These are phyloP conservation scores for Alternaria longipes DNA, from an alignment of 2,329 filamentous ascomycete genomes.

Conservation along the genomic window DNA sequence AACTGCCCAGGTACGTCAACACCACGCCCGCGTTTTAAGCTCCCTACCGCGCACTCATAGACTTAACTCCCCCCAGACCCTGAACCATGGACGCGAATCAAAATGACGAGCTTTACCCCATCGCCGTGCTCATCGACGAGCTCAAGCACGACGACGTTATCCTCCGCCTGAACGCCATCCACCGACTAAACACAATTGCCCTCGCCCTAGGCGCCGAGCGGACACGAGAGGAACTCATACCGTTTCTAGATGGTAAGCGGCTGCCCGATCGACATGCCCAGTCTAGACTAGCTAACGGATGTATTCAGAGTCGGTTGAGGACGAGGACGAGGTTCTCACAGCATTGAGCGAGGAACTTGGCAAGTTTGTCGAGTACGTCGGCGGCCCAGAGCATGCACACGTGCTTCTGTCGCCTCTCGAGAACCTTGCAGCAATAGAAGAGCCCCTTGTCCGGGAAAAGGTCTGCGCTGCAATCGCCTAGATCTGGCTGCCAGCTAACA, in stretches of 20 bases:
- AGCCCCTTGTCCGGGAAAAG: constrained; percentile 97
- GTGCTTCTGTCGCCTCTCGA: constrained; percentile 96
- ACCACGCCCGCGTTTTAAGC: constrained; percentile 35
- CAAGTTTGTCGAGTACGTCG: constrained; percentile 96
- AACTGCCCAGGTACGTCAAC: constrained; percentile 50
- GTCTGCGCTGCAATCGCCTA: constrained; percentile 57
- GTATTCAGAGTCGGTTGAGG: constrained; percentile 89
- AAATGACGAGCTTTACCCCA: constrained; percentile 99
- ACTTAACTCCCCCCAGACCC: constrained; percentile 38
- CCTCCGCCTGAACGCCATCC: constrained; percentile 96
- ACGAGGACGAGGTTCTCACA: constrained; percentile 97
- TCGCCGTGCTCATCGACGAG: constrained; percentile 99
- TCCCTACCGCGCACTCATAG: constrained; percentile 31
- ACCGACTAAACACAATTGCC: constrained; percentile 96
- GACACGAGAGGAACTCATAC: constrained; percentile 97
- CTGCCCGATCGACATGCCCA: neutral
- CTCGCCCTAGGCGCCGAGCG: constrained; percentile 94
- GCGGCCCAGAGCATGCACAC: constrained; percentile 91
- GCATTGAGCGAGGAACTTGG: constrained; percentile 97
- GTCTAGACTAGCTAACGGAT: constrained; percentile 43
- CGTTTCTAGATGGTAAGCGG: constrained; percentile 93
- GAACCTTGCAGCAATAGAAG: constrained; percentile 97
- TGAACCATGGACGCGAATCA: constrained; percentile 84
- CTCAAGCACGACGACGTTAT: constrained; percentile 99
- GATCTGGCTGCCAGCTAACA: constrained; percentile 40